These are phyloP conservation scores for Phialocephala subalpina DNA, from an alignment of 2,329 filamentous ascomycete species.

Conservation along the genomic window DNA sequence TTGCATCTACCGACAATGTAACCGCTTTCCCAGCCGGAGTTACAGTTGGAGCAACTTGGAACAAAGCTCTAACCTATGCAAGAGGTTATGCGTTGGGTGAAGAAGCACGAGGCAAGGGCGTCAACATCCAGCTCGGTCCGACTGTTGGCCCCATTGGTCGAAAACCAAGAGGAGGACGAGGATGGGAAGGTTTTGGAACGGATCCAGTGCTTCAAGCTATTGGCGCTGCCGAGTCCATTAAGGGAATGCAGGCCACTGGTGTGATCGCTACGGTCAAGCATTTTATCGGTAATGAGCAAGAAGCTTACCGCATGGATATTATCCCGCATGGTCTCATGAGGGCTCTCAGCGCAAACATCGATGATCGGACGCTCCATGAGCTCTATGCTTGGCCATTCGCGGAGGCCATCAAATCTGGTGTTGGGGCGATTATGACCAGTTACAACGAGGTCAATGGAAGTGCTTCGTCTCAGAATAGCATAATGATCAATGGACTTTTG, in stretches of 20 bases:
- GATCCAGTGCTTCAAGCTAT: slow-evolving; percentile 71
- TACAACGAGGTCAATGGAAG: slow-evolving; percentile 77
- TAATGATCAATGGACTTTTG: slow-evolving; percentile 71
- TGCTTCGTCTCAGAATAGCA: slow-evolving; percentile 72
- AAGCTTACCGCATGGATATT: slow-evolving; percentile 43
- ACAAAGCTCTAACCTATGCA: slow-evolving; percentile 74
- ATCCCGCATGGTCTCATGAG: slow-evolving; percentile 44
- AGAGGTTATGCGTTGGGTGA: slow-evolving; percentile 73
- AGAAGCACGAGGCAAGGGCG: slow-evolving; percentile 77
- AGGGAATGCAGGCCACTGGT: slow-evolving; percentile 63
- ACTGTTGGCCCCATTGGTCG: slow-evolving; percentile 75
- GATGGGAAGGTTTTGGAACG: slow-evolving; percentile 78
- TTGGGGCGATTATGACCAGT: slow-evolving; percentile 82
- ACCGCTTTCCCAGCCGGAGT: slow-evolving; percentile 85
- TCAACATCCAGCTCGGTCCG: slow-evolving; percentile 53
- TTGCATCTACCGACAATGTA: slow-evolving; percentile 76
- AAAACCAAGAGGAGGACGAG: slow-evolving; percentile 76
- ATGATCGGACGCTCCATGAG: slow-evolving; percentile 68
- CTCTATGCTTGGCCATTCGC: slow-evolving; percentile 68
- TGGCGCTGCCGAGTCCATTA: slow-evolving; percentile 58
- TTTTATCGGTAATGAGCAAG: slow-evolving; percentile 58
- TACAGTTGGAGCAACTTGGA: slow-evolving; percentile 77
- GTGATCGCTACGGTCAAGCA: slow-evolving; percentile 67
- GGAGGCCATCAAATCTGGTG: slow-evolving; percentile 70
- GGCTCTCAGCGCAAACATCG: slow-evolving; percentile 55